These are phyloP conservation scores for Camptophora hylomeconis DNA, from an alignment of 2,329 filamentous ascomycete species.

Conservation along the genomic window DNA sequence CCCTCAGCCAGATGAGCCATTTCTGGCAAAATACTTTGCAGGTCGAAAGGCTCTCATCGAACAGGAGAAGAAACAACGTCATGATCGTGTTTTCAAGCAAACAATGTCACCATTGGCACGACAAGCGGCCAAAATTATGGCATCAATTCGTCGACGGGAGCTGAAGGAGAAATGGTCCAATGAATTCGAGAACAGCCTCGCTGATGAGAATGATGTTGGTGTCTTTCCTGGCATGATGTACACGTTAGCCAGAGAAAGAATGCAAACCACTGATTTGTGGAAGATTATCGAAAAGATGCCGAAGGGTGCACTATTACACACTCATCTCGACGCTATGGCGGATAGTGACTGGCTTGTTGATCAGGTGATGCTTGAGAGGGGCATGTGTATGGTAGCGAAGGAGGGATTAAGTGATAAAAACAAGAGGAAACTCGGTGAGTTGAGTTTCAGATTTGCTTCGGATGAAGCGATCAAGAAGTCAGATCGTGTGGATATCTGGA, in stretches of 20 bases:
- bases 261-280: slow-evolving; percentile 78
- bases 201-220: slow-evolving; percentile 46
- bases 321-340: slow-evolving; percentile 83
- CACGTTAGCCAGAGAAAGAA: slow-evolving; percentile 66
- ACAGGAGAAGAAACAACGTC: slow-evolving; percentile 70
- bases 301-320: slow-evolving; percentile 75
- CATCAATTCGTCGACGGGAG: slow-evolving; percentile 66
- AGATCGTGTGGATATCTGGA: slow-evolving; percentile 46
- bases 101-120: slow-evolving; percentile 66
- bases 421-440: slow-evolving; percentile 6
- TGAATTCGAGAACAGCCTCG: slow-evolving; percentile 56
- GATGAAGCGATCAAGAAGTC: slow-evolving; percentile 9
- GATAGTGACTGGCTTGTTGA: slow-evolving; percentile 70
- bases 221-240: slow-evolving; percentile 92
- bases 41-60: slow-evolving; percentile 63
- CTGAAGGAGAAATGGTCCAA: slow-evolving; percentile 63
- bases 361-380: slow-evolving; percentile 43
- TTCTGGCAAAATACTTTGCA: slow-evolving; percentile 68
- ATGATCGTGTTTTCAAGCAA: slow-evolving; percentile 60
- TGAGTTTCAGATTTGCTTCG: slow-evolving; percentile 1
- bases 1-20: slow-evolving; percentile 49
- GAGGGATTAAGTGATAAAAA: slow-evolving; percentile 11
- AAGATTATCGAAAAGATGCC: slow-evolving; percentile 74
- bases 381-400: slow-evolving; percentile 19
- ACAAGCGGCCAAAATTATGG: slow-evolving; percentile 67